phyloP scores from a whole-genome alignment of 1,139 yeast species.

The Spathaspora sp. region DNA sequence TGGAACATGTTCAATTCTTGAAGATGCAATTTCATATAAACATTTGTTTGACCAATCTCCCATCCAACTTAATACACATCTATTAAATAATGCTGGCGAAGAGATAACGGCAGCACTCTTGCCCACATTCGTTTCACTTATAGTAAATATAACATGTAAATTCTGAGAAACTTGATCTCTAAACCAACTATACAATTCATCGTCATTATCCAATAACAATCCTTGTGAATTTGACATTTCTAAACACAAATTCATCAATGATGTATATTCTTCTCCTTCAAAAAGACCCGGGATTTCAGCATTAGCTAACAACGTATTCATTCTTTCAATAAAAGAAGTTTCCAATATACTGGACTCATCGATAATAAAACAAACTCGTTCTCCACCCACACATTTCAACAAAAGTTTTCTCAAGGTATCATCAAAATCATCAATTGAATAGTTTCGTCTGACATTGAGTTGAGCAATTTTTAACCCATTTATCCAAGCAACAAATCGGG shows the following conservation, averaged over 20 bases:
- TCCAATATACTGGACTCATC: conserved; percentile 82
- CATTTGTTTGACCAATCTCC: conserved; percentile 72
- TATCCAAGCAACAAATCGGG: conserved; percentile 89
- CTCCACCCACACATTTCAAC: conserved; percentile 48
- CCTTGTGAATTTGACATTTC: conserved; percentile 65
- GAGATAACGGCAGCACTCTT: conserved; percentile 48
- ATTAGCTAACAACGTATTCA: conserved; percentile 89
- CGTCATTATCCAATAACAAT: conserved; percentile 61
- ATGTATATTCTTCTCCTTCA: conserved; percentile 66
- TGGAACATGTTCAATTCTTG: conserved; percentile 47
- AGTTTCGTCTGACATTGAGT: conserved; percentile 56
- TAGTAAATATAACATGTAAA: conserved; percentile 80
- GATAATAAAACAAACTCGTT: conserved; percentile 67
- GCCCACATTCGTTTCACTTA: conserved; percentile 53
- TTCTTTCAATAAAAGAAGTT: conserved; percentile 80
- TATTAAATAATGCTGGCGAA: conserved; percentile 88
- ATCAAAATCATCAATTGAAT: conserved; percentile 67
- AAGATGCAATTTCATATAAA: conserved; percentile 49
- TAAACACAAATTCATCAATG: conserved; percentile 55
- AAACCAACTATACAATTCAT: conserved; percentile 78
- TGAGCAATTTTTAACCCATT: conserved; percentile 69
- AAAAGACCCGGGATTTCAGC: conserved; percentile 92
- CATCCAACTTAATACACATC: conserved; percentile 91
- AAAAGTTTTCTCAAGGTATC: conserved; percentile 56
- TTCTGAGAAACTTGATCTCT: conserved; percentile 64